Conservation (phyloP, 805 yeast species). For the Candida fluviatilis region DNA sequence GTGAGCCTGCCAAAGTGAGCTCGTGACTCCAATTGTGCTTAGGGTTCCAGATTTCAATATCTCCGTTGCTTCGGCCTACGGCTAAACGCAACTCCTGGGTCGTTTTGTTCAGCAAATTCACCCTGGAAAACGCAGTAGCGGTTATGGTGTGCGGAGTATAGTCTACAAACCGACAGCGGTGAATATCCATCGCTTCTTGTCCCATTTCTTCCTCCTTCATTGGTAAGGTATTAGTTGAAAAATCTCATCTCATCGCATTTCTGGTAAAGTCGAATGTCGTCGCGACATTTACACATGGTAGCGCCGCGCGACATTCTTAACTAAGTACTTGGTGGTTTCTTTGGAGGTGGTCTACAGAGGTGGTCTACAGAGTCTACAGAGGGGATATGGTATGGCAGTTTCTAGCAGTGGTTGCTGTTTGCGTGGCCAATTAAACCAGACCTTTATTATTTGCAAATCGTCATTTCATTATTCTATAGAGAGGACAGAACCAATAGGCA, state of each 20-base stretch:
- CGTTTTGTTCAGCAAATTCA: slow-evolving; percentile 35
- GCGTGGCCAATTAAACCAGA: too few species aligned
- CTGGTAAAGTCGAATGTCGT: not conserved
- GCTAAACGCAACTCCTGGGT: slow-evolving; percentile 71
- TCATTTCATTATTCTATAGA: not conserved
- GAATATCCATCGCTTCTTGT: slow-evolving; percentile 57
- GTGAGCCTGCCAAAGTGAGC: slow-evolving; percentile 64
- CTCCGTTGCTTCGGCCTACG: slow-evolving; percentile 90
- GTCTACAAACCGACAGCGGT: slow-evolving; percentile 90
- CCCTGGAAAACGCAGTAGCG: slow-evolving; percentile 70
- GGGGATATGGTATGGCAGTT: too few species aligned
- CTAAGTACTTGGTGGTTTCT: not conserved
- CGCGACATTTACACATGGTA: not conserved
- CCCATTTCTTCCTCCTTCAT: not conserved
- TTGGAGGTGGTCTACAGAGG: too few species aligned
- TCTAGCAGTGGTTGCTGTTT: too few species aligned
- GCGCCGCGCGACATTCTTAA: not conserved
- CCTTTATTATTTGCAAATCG: too few species aligned
- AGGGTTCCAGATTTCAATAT: slow-evolving; percentile 95
- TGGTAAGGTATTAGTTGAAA: not conserved
- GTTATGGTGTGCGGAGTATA: slow-evolving; percentile 82
- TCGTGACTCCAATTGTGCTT: slow-evolving; percentile 80
- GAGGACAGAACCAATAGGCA: too few species aligned
- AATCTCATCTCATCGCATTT: slow-evolving; percentile 3
- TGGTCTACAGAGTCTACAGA: too few species aligned